Percentiles rank a stretch among this genome's conserved stretches.
These are phyloP conservation scores for Corynascus novoguineensis DNA, from an alignment of 495 filamentous ascomycete genomes.

Conservation along the genomic window DNA sequence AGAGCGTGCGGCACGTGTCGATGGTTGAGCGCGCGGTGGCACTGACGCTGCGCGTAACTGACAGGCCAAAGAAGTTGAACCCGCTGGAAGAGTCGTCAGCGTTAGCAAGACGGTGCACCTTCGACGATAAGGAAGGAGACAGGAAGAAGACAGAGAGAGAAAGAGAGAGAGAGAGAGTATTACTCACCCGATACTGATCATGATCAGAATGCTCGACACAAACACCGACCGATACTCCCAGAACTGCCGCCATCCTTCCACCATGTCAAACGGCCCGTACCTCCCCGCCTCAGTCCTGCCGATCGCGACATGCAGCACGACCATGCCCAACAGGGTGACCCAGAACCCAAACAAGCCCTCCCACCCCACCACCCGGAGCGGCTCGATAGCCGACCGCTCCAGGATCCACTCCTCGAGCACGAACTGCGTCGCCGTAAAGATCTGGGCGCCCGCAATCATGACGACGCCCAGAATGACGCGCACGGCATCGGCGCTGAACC, in stretches of 20 bases:
- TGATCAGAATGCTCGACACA: conserved; percentile 75
- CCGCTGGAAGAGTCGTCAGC: conserved; percentile 47
- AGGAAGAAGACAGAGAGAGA: not conserved
- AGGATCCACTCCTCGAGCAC: conserved; percentile 93
- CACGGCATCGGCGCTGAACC: conserved; percentile 52
- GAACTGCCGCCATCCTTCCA: conserved; percentile 77
- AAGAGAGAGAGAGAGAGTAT: too few species aligned
- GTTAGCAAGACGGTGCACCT: conserved; percentile 15
- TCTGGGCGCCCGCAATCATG: conserved; percentile 87
- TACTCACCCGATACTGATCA: conserved; percentile 93
- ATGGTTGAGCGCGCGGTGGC: conserved; percentile 93
- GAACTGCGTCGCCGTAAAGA: conserved; percentile 95
- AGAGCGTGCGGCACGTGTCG: conserved; percentile 93
- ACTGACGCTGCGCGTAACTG: conserved; percentile 79
- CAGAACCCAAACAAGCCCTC: conserved; percentile 88
- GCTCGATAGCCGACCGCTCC: conserved; percentile 81
- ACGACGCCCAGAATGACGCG: conserved; percentile 74
- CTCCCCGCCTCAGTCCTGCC: conserved; percentile 68
- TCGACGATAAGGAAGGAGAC: not conserved
- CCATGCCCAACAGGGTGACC: conserved; percentile 75
- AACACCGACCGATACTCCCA: conserved; percentile 61
- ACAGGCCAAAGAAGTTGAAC: conserved; percentile 98
- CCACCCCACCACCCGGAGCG: conserved; percentile 90
- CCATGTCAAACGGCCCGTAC: conserved; percentile 83
- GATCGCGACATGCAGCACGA: conserved; percentile 68